A percentile compares a stretch with the other conserved stretches of the same genome.
Conservation (phyloP, 139 green algal genomes). For the Chlorella sp. region DNA sequence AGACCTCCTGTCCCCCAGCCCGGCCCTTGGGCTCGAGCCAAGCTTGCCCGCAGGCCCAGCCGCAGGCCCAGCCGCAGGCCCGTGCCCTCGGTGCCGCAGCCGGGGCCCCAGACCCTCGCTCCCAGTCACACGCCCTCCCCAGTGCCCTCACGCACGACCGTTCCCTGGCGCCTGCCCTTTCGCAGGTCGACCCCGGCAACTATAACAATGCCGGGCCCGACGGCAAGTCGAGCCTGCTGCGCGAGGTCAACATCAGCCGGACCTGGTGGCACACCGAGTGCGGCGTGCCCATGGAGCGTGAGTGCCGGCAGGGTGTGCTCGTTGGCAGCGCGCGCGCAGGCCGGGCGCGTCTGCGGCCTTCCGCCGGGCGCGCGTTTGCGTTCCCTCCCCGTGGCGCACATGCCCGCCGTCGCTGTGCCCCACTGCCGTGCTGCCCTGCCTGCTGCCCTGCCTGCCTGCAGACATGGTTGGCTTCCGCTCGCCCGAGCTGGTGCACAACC, state of each 20-base stretch:
- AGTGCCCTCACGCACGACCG: background rate
- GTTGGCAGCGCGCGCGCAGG: background rate
- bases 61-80: background rate
- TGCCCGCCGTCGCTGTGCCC: background rate
- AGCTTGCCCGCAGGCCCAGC: background rate
- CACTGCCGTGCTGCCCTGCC: background rate
- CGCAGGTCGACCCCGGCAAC: background rate
- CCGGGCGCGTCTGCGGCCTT: background rate
- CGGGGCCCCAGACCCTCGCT: background rate
- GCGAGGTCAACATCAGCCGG: background rate
- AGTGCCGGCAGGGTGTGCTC: slow-evolving; percentile 9
- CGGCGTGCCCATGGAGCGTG: background rate
- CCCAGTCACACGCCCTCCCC: background rate
- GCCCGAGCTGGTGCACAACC: too few species aligned
- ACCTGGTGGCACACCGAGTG: slow-evolving; percentile 24
- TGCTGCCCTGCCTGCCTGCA: background rate
- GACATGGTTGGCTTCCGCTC: background rate
- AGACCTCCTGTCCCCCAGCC: too few species aligned
- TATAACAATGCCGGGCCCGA: background rate
- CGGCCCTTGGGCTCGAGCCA: slow-evolving; percentile 21
- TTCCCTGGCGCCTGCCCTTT: background rate
- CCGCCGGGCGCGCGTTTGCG: background rate
- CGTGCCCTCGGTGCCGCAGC: background rate
- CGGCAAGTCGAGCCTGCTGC: too few species aligned
- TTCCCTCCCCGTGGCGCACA: background rate